A percentile compares a stretch with the other conserved stretches of the same genome.
These are phyloP conservation scores for Emydomyces testavorans DNA, from an alignment of 2,329 filamentous ascomycete genomes.

Conservation along the genomic window DNA sequence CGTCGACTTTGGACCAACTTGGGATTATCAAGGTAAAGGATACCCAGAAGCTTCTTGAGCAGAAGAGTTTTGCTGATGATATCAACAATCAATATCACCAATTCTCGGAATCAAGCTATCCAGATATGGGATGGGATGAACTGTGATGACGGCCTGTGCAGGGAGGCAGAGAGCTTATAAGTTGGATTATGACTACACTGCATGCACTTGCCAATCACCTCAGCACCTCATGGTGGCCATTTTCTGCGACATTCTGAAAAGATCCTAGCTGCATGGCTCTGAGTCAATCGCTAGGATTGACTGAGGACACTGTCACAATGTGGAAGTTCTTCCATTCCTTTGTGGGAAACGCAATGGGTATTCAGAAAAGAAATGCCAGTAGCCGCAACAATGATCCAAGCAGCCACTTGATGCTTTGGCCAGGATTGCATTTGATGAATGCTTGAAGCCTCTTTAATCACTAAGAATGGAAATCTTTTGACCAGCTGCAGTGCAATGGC, in stretches of 20 bases:
- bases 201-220: background rate
- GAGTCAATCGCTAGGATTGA: background rate
- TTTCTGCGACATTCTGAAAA: background rate
- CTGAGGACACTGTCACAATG: background rate
- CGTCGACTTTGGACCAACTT: background rate
- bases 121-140: background rate
- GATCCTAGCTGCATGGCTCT: background rate
- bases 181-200: background rate
- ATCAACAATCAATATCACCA: background rate
- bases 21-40: too few species aligned
- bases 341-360: background rate
- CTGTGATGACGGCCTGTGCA: constrained; percentile 5
- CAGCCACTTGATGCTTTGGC: background rate
- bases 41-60: background rate
- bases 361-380: background rate
- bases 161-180: constrained; percentile 2
- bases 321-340: background rate
- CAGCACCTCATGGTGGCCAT: background rate
- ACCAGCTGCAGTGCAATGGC: too few species aligned
- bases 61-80: background rate
- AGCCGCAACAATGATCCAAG: constrained; percentile 1
- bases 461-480: background rate
- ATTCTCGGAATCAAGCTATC: background rate
- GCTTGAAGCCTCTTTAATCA: background rate
- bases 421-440: background rate